phyloP scores from a whole-genome alignment of 192 early-diverging fungal species.

The Thamnidium elegans region DNA sequence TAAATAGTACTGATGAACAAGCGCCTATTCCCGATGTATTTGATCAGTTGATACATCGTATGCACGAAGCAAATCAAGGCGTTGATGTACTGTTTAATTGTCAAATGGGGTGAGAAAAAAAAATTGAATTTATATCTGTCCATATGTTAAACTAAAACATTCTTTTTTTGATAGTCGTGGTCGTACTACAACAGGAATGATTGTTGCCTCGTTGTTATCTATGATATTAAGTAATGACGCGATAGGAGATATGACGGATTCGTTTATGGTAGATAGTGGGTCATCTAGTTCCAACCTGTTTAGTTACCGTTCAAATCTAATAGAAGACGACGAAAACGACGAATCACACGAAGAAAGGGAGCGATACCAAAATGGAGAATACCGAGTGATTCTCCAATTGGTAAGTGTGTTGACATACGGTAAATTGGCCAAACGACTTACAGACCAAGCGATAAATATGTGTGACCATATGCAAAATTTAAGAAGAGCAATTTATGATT shows the following conservation, averaged over 20 bases:
- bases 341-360: slow-evolving; percentile 23
- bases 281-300: background rate
- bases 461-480: slow-evolving; percentile 70
- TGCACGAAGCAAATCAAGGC: slow-evolving; percentile 29
- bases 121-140: background rate
- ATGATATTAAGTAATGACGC: slow-evolving; percentile 46
- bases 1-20: slow-evolving; percentile 54
- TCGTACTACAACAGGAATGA: slow-evolving; percentile 60
- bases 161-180: slow-evolving; percentile 42
- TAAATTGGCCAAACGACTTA: slow-evolving; percentile 55
- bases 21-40: slow-evolving; percentile 69
- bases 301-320: background rate
- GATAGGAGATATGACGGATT: slow-evolving; percentile 22
- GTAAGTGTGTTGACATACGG: slow-evolving; percentile 58
- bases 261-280: slow-evolving; percentile 11
- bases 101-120: slow-evolving; percentile 58
- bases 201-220: slow-evolving; percentile 52
- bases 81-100: slow-evolving; percentile 63
- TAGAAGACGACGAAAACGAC: slow-evolving; percentile 6
- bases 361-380: slow-evolving; percentile 54
- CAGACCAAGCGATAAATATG: slow-evolving; percentile 58
- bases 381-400: slow-evolving; percentile 54
- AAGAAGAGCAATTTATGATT: slow-evolving; percentile 57
- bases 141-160: background rate
- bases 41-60: slow-evolving; percentile 52